Conservation (phyloP, 495 filamentous ascomycete genomes). For the Penicillium chermesinum region DNA sequence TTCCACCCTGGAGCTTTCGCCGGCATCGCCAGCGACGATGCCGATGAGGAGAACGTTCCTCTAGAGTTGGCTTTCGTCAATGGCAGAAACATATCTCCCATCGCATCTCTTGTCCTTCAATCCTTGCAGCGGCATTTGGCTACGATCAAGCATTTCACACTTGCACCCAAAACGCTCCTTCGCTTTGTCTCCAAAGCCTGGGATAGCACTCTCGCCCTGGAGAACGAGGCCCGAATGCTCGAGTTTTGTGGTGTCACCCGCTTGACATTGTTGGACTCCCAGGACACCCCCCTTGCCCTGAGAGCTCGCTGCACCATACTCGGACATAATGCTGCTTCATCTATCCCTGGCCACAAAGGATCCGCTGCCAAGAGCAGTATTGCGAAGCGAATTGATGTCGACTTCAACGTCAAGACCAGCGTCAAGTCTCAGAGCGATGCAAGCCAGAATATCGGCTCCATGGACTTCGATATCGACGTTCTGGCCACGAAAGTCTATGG, state of each 20-base stretch:
- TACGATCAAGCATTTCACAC: constrained; percentile 27
- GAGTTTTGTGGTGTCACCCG: constrained; percentile 45
- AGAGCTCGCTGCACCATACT: constrained; percentile 40
- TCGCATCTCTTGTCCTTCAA: constrained; percentile 35
- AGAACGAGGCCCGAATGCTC: constrained; percentile 45
- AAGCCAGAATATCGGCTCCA: constrained; percentile 18
- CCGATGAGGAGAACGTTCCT: constrained; percentile 18
- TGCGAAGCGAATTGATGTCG: constrained; percentile 35
- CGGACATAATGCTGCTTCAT: constrained; percentile 14
- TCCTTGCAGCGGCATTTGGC: constrained; percentile 32
- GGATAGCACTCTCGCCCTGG: constrained; percentile 34
- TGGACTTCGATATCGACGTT: constrained; percentile 39
- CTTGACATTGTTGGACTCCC: constrained; percentile 28
- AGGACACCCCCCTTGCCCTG: constrained; percentile 25
- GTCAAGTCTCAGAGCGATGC: constrained; percentile 12
- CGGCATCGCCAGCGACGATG: constrained; percentile 13
- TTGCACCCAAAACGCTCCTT: constrained; percentile 33
- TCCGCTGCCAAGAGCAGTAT: constrained; percentile 12
- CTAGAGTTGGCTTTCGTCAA: constrained; percentile 27
- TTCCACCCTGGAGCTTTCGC: constrained; percentile 64
- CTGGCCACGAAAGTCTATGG: constrained; percentile 44
- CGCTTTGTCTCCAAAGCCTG: constrained; percentile 38
- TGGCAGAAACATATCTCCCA: constrained; percentile 25
- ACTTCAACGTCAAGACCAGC: constrained; percentile 36
- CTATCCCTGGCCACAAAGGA: constrained; percentile 15